Conservation (phyloP, 2,329 filamentous ascomycete species). For the Beauveria bassiana region DNA sequence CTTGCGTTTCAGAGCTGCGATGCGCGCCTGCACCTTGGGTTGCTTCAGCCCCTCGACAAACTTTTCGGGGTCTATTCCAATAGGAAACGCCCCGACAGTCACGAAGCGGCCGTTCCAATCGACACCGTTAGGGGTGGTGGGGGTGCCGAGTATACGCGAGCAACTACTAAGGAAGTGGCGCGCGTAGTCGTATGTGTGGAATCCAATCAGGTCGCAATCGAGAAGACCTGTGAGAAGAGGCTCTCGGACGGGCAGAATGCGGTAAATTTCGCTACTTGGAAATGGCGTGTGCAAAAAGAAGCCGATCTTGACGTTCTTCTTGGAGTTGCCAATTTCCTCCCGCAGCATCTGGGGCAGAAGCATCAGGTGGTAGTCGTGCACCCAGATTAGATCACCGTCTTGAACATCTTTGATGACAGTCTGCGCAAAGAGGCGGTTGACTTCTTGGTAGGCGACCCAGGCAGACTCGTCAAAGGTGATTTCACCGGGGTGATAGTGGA, state of each 20-base stretch:
- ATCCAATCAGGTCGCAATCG: conserved; percentile 91
- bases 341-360: conserved; percentile 91
- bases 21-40: conserved; percentile 78
- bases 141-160: conserved; percentile 74
- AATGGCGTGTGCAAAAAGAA: conserved; percentile 98
- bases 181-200: conserved; percentile 99
- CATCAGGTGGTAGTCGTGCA: conserved; percentile 98
- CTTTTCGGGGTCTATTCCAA: conserved; percentile 95
- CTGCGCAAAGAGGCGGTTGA: conserved; percentile 87
- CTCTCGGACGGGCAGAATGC: conserved; percentile 87
- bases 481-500: conserved; percentile 97
- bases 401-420: conserved; percentile 79
- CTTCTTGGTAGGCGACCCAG: conserved; percentile 88
- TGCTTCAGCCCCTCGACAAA: conserved; percentile 85
- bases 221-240: conserved; percentile 80
- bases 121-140: conserved; percentile 86
- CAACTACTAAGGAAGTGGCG: conserved; percentile 94
- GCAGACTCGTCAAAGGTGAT: conserved; percentile 95
- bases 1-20: conserved; percentile 75
- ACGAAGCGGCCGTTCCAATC: conserved; percentile 84
- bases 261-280: conserved; percentile 93
- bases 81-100: conserved; percentile 90
- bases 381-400: conserved; percentile 94
- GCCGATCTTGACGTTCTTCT: conserved; percentile 92
- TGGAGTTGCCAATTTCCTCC: conserved; percentile 71